These are phyloP conservation scores for Kodamaea hsintzibuensis DNA, from an alignment of 805 yeast genomes.

Conservation along the genomic window DNA sequence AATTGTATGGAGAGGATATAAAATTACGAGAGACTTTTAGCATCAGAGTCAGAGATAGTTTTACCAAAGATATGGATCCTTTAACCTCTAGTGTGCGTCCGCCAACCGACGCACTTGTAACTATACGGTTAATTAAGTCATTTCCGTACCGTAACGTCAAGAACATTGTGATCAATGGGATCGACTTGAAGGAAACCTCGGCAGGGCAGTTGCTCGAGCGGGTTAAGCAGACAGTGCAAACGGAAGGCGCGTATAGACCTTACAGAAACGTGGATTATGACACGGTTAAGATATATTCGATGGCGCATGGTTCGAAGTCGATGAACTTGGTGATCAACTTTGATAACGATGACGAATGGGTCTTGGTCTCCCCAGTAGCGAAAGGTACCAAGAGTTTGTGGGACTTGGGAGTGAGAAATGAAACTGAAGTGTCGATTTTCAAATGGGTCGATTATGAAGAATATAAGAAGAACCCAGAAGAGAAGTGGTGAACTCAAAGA, in stretches of 20 bases:
- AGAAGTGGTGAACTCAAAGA: constrained; percentile 63
- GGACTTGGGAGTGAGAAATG: constrained; percentile 62
- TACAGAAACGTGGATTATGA: constrained; percentile 75
- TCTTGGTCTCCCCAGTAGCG: constrained; percentile 32
- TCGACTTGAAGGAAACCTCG: constrained; percentile 70
- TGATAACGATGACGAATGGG: constrained; percentile 77
- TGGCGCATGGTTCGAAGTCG: constrained; percentile 93
- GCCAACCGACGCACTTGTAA: constrained; percentile 68
- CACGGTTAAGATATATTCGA: constrained; percentile 82
- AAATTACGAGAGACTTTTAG: neutral
- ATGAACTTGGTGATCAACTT: constrained; percentile 89
- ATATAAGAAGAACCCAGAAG: constrained; percentile 82
- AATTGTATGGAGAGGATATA: neutral
- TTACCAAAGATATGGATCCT: constrained; percentile 45
- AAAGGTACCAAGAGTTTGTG: constrained; percentile 24
- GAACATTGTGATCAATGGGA: constrained; percentile 65
- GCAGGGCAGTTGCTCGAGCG: constrained; percentile 61
- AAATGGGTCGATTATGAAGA: constrained; percentile 63
- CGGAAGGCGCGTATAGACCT: constrained; percentile 75
- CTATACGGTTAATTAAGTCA: constrained; percentile 85
- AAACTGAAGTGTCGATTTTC: constrained; percentile 88
- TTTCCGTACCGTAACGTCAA: constrained; percentile 89
- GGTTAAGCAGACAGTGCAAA: constrained; percentile 45
- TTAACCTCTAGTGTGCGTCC: constrained; percentile 79
- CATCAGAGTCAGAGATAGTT: neutral